Base-by-base conservation (phyloP, 148 eudicot species). In the Agrostemma githago region DNA sequence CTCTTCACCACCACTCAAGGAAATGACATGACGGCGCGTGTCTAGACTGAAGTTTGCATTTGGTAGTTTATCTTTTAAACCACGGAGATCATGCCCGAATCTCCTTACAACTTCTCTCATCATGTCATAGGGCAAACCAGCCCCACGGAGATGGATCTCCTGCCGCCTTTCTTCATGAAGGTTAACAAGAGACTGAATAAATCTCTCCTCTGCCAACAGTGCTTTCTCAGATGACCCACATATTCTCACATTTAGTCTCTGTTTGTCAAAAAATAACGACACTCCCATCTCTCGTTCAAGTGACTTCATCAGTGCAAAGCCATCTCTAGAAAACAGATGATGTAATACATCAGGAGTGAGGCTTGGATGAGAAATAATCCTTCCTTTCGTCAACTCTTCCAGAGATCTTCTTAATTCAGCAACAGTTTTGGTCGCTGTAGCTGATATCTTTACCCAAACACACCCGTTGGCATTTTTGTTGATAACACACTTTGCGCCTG, bases 21-120 rank as follows among this genome's bases (percentile, higher is more conserved):
- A 89, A 62, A 96, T 86, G 62, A 77, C 71, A 67, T 96, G 99
- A 61, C 79, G 90, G 20, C 89, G 88, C 7, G 90, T 81, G 66
- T 86, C 82, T 17, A 95, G 84, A 15, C 79, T 79, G 66, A 92
- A 83, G 9, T 86, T 87, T 3, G 86, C 86, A 37, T 75, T 87
- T 3, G 99, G 94, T 8, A 96, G 75, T 80, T 61, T 83, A 48
- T 88, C 92, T 72, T 83, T 90, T 53, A 92, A 86, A 57, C 91
- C 89, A 20, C 71, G 74, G 54, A 96, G 94, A 20, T 88, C 89
- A 1, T 97, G 96, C 21, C 99, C 99, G 62, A 89, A 92, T 53
- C 74, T 82, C 71, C 86, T 82, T n/a, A 96, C 99, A 44, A 96
- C 94, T 66, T 85, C 83, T 81, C 90, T 96, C 97, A 92, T 96